A percentile compares a stretch with the other conserved stretches of the same genome.
Conservation (phyloP, 257 asterid species). For the Echium plantagineum region DNA sequence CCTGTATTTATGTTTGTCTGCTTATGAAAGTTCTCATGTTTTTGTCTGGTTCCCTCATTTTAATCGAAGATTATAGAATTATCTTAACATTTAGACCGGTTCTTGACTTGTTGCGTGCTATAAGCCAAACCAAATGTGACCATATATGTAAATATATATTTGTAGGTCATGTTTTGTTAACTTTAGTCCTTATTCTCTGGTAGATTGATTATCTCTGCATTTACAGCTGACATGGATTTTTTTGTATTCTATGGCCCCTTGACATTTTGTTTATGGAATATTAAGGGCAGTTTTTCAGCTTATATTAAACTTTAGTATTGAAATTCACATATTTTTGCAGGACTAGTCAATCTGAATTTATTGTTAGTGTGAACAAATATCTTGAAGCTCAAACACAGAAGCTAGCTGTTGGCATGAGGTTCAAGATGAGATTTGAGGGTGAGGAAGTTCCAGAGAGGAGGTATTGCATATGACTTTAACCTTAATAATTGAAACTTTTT, state of each 20-base stretch:
- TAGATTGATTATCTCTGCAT: no score
- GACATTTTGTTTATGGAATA: not conserved
- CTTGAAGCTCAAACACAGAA: constrained; percentile 64
- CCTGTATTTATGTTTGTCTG: no score
- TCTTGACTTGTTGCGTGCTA: no score
- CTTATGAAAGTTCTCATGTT: no score
- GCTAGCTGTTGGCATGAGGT: constrained; percentile 74
- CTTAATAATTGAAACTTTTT: not conserved
- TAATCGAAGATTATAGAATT: no score
- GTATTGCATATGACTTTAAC: constrained; percentile 14
- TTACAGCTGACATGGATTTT: no score
- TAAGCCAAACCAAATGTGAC: no score
- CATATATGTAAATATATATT: no score
- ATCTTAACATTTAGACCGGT: no score
- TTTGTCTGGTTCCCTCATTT: no score
- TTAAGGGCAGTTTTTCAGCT: not conserved
- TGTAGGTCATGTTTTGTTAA: no score
- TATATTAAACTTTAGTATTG: not conserved
- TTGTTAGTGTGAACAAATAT: constrained; percentile 59
- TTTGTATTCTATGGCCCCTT: not conserved
- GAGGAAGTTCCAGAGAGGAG: constrained; percentile 85
- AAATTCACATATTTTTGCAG: constrained; percentile 19
- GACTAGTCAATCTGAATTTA: constrained; percentile 74
- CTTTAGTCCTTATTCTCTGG: no score
- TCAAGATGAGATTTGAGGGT: constrained; percentile 84